phyloP scores from a whole-genome alignment of 2,329 filamentous ascomycete species.

The Pyrenophora tritici-repentis region DNA sequence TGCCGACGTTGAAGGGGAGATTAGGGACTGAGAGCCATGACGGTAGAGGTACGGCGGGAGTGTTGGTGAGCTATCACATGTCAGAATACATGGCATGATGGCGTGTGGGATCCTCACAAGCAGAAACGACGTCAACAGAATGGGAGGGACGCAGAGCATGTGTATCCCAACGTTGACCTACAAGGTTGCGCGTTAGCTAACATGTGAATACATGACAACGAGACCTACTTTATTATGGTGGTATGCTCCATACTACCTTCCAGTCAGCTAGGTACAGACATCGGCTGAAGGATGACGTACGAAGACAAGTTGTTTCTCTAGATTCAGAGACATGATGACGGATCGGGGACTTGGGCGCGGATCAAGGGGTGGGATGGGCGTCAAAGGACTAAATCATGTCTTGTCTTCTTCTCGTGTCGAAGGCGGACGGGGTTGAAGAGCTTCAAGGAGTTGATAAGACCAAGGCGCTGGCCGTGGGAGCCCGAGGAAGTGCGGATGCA shows the following conservation, averaged over 20 bases:
- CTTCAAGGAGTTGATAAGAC: conserved; percentile 7
- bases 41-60: conserved; percentile 59
- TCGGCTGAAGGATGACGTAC: conserved; percentile 58
- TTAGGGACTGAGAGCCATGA: conserved; percentile 59
- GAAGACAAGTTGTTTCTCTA: conserved; percentile 82
- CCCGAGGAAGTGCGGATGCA: conserved; percentile 24
- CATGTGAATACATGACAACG: conserved; percentile 17
- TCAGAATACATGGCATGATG: conserved; percentile 12
- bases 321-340: conserved; percentile 64
- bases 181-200: conserved; percentile 29
- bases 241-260: conserved; percentile 76
- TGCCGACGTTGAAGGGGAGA: conserved; percentile 65
- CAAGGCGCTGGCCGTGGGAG: conserved; percentile 19
- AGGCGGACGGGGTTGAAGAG: conserved; percentile 1
- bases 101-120: conserved; percentile 60
- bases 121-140: conserved; percentile 72
- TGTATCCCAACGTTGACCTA: conserved; percentile 79
- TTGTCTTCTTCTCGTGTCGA: conserved; percentile 14
- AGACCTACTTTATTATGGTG: conserved; percentile 70
- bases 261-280: conserved; percentile 18
- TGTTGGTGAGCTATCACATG: conserved; percentile 59
- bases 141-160: conserved; percentile 76
- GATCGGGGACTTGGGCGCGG: conserved; percentile 33
- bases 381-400: conserved; percentile 35
- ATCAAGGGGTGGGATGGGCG: conserved; percentile 31